These are phyloP conservation scores for Trichophyton rubrum DNA, from an alignment of 2,329 filamentous ascomycete species.

Conservation along the genomic window DNA sequence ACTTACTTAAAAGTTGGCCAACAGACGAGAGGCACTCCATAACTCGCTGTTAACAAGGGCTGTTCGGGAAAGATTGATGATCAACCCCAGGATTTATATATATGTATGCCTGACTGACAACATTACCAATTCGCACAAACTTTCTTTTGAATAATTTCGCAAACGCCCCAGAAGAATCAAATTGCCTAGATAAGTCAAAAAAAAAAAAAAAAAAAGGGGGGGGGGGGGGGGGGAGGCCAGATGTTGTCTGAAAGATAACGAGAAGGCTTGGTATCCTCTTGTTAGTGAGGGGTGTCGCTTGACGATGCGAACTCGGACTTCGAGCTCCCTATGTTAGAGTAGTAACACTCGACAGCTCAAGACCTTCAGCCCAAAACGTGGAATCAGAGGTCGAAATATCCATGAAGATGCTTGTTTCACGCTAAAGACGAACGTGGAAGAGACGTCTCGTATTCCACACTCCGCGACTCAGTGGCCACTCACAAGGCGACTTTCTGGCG, in stretches of 20 bases:
- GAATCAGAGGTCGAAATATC: background rate
- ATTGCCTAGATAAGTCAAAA: too few relatives aligned
- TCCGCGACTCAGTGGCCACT: background rate
- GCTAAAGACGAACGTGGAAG: background rate
- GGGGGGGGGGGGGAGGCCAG: too few relatives aligned
- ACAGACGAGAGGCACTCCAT: background rate
- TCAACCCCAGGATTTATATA: background rate
- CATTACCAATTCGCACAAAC: background rate
- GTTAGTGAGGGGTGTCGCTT: background rate
- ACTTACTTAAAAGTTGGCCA: background rate
- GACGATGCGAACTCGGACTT: background rate
- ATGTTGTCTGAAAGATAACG: too few relatives aligned
- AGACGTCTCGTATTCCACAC: background rate
- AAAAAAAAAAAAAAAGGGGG: too few relatives aligned
- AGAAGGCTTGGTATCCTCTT: too few relatives aligned
- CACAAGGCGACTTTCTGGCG: background rate
- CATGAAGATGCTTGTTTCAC: background rate
- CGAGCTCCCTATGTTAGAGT: background rate
- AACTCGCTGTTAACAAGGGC: background rate
- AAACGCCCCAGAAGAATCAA: too few relatives aligned
- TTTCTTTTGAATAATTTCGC: too few relatives aligned
- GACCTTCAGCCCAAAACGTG: background rate
- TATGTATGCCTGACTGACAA: background rate
- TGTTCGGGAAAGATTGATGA: background rate
- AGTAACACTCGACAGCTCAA: background rate